Evolutionary conservation across 371 early-diverging fungal genomes (phyloP), one percentile per base, ranked within the genome.

Genomic region (Mortierella sp.): DNA sequence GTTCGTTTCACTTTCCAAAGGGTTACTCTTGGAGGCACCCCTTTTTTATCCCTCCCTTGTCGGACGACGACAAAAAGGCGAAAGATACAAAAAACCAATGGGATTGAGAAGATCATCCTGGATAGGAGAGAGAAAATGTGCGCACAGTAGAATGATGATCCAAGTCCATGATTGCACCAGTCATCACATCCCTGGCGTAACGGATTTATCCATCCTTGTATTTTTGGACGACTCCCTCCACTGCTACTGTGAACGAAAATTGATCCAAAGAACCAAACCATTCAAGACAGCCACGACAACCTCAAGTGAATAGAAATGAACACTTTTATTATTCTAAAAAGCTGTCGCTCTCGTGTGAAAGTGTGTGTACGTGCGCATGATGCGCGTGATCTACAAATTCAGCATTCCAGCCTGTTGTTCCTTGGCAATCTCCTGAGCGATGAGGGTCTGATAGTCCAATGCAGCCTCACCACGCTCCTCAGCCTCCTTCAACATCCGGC

Each of bases 351-450:
- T 68, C 24, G 21, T 65, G 11, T 4, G 38, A 21, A 21, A 3
- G 24, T 68, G 43, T 35, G 38, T 68, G 43, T 35, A 21, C 7
- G 3, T 38, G 65, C 32, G 18, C 18, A 35, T 41, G 24, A 18
- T 21, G 38, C 0, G 38, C 38, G 21, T 63, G 21, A 24, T 68
- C 38, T 68, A 68, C 35, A 41, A 41, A 38, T 21, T 76, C n/a
- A 85, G 32, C 7, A 63, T 51, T 0, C 86, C 82, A 0, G 77
- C 75, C 32, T 46, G 38, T 43, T 85, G 86, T 10, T 71, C 78
- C 51, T 76, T 73, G 24, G 74, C 82, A 56, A 85, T 85, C 77
- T 85, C 86, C 24, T 82, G 70, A 4, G 86, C 86, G 56, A 85
- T 78, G 63, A 85, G 32, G 35, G 76, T 48, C 24, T 79, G 82